Base-by-base conservation (phyloP, 768 basidiomycete species). In the Trametes cubensis region DNA sequence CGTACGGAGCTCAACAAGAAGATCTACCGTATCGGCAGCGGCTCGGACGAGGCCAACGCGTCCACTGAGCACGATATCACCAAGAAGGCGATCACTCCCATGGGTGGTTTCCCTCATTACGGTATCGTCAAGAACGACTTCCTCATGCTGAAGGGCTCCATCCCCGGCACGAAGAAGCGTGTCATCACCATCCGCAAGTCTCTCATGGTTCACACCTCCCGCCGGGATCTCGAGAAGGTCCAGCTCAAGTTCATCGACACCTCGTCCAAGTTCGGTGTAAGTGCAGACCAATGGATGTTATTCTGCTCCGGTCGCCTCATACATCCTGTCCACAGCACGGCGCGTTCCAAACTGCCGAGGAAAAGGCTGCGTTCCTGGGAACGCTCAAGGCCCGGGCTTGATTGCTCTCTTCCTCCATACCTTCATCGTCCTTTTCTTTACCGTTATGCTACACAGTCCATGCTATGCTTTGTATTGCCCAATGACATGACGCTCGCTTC, bases 51-150 rank as follows among this genome's bases (percentile, higher is more conserved):
- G 15, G 81, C 75, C 61, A 95, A 94, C 69, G 97, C 94, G 15
- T 90, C 95, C 58, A 98, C 97, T 39, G 95, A 98, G 70, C 87
- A 89, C 60, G 97, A 98, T 76, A 85, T 93, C 73, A 96, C 94
- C 70, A 86, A 92, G 81, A 97, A 97, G 84, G 66, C 79, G 64
- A 95, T 96, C 76, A 98, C 92, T 60, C 97, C 97, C 55, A 85
- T 98, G 87, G 97, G 97, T 82, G 97, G 96, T 74, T 99, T 96
- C 89, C 94, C 95, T 61, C 94, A 97, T 76, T 98, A 98, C 77
- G 95, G 96, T 85, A 85, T 97, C 73, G 90, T 98, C 81, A 95
- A 92, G 85, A 96, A 97, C 83, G 97, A 98, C 77, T 99, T 89
- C 84, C 79, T 99, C 72, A 87, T 99, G 78, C 82, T 98, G 78